Conservation (phyloP, 495 filamentous ascomycete genomes). For the Rusavskia elegans region DNA sequence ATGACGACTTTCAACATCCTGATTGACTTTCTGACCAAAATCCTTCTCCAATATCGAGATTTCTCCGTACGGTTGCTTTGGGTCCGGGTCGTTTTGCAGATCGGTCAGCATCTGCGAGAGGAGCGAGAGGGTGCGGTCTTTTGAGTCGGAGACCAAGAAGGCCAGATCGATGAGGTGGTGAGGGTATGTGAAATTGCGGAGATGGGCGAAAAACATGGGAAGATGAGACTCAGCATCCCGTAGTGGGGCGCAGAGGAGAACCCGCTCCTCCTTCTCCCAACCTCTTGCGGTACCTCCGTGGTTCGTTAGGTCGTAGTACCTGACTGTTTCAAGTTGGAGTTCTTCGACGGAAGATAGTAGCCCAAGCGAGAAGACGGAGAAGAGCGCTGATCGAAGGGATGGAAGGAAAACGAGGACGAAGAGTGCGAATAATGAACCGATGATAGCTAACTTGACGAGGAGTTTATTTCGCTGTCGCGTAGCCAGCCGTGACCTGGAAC, state of each 20-base stretch:
- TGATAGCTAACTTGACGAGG: constrained; percentile 45
- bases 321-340: constrained; percentile 76
- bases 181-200: constrained; percentile 92
- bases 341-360: constrained; percentile 49
- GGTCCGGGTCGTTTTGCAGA: constrained; percentile 65
- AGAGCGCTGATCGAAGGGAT: constrained; percentile 50
- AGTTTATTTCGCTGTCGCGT: constrained; percentile 60
- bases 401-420: constrained; percentile 49
- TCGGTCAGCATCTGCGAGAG: constrained; percentile 58
- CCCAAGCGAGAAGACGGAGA: constrained; percentile 49
- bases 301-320: constrained; percentile 89
- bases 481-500: constrained; percentile 59
- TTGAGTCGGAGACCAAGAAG: constrained; percentile 95
- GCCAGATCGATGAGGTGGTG: constrained; percentile 93
- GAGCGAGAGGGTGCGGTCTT: constrained; percentile 70
- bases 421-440: constrained; percentile 18
- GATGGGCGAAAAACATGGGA: constrained; percentile 94
- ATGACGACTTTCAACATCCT: constrained; percentile 94
- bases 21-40: constrained; percentile 94
- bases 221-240: constrained; percentile 88
- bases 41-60: constrained; percentile 98
- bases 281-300: constrained; percentile 78
- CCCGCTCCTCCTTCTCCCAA: constrained; percentile 89
- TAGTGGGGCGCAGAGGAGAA: constrained; percentile 87
- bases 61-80: constrained; percentile 76